These are phyloP conservation scores for Cinnamomum micranthum DNA, from an alignment of 164 flowering plant genomes.

Conservation along the genomic window DNA sequence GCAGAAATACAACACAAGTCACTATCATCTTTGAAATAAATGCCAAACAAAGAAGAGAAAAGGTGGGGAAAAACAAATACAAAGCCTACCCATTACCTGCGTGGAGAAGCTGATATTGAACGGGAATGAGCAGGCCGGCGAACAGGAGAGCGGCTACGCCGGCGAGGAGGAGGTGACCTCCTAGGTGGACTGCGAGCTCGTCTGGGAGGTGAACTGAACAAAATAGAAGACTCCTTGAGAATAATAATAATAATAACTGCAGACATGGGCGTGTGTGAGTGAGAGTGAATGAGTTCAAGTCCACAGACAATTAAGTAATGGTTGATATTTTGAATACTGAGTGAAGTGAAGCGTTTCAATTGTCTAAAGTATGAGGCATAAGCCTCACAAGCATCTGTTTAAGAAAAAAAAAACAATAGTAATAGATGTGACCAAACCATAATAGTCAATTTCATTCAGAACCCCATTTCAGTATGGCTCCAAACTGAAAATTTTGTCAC, in stretches of 20 bases:
- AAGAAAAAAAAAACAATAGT: neutral
- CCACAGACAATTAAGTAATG: neutral
- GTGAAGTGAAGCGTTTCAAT: neutral
- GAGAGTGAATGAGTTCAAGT: too few relatives aligned
- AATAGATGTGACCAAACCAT: too few relatives aligned
- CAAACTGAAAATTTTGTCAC: too few relatives aligned
- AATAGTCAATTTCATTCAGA: too few relatives aligned
- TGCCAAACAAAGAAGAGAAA: neutral
- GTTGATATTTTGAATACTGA: neutral
- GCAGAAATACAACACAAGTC: neutral
- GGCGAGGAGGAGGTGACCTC: conserved; percentile 74
- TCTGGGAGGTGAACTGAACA: conserved; percentile 74
- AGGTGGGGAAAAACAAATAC: neutral
- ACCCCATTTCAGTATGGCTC: too few relatives aligned
- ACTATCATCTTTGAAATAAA: neutral
- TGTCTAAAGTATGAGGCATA: too few relatives aligned
- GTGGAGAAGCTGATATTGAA: conserved; percentile 76
- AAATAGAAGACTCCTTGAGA: neutral
- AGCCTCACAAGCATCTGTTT: too few relatives aligned
- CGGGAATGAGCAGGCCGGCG: conserved; percentile 77
- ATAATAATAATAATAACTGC: too few relatives aligned
- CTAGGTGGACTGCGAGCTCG: conserved; percentile 84
- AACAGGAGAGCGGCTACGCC: conserved; percentile 90
- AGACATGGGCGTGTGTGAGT: too few relatives aligned
- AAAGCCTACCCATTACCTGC: conserved; percentile 49